phyloP scores from a whole-genome alignment of 805 yeast genomes.

The Pichia nakasei region DNA sequence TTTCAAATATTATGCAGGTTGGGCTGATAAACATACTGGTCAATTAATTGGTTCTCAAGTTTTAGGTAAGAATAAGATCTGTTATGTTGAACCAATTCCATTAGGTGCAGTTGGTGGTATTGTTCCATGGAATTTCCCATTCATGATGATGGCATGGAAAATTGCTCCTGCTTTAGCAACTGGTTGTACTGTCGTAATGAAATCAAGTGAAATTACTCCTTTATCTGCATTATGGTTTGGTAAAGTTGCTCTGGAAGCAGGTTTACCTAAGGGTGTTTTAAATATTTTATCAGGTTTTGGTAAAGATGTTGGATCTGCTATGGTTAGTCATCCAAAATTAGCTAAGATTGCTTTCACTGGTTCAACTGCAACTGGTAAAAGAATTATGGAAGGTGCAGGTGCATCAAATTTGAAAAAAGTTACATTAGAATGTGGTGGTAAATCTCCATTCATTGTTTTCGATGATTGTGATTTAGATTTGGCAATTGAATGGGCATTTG shows the following conservation, averaged over 20 bases:
- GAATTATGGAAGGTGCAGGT: slow-evolving; percentile 61
- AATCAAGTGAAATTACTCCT: slow-evolving; percentile 72
- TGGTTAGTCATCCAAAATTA: slow-evolving; percentile 55
- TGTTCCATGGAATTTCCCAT: slow-evolving; percentile 79
- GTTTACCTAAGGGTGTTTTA: slow-evolving; percentile 69
- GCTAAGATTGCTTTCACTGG: slow-evolving; percentile 77
- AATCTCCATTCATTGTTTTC: slow-evolving; percentile 44
- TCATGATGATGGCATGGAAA: slow-evolving; percentile 72
- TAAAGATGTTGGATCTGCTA: slow-evolving; percentile 56
- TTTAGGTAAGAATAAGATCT: slow-evolving; percentile 35
- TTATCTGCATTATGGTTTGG: slow-evolving; percentile 62
- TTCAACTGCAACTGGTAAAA: slow-evolving; percentile 66
- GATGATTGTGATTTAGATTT: slow-evolving; percentile 47
- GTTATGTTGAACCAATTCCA: slow-evolving; percentile 47
- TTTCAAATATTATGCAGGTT: slow-evolving; percentile 65
- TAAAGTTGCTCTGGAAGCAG: slow-evolving; percentile 52
- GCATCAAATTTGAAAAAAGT: slow-evolving; percentile 45
- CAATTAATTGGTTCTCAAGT: slow-evolving; percentile 35
- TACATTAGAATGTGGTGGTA: slow-evolving; percentile 55
- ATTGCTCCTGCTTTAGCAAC: slow-evolving; percentile 69
- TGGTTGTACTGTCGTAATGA: slow-evolving; percentile 63
- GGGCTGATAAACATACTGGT: slow-evolving; percentile 71
- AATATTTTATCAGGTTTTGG: slow-evolving; percentile 70
- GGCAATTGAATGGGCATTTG: slow-evolving; percentile 42
- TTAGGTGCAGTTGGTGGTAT: slow-evolving; percentile 75